Evolutionary conservation across 1,139 yeast species (phyloP), one percentile per base, ranked within the genome.

Genomic region (Suhomyces bribrorum): DNA sequence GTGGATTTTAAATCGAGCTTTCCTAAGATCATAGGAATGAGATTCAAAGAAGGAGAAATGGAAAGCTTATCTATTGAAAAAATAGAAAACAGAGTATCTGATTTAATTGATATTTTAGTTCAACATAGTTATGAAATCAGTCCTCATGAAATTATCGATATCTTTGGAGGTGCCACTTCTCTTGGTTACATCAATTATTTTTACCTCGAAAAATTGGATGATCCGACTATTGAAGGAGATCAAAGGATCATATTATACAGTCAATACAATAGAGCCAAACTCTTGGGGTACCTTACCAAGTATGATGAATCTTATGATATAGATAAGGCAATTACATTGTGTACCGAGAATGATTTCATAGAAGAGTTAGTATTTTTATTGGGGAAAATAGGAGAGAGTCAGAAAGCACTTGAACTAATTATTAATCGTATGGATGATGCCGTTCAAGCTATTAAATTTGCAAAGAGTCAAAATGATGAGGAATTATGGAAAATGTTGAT

Each of bases 321-420:
- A 29, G 86, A 81, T 35, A 53, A 58, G 24, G 96, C 96, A 0
- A 78, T 88, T 14, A 59, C 64, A 7, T 59, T 83, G 0, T 87
- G 96, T 52, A 81, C 81, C 42, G 43, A 59, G 8, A 69, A 73
- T 31, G 71, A 70, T 1, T 62, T 66, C 34, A 73, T 72, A 24
- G 80, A 83, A 33, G 97, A 90, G 54, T 68, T 88, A 34, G 95
- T 92, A 0, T 89, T 81, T 52, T 62, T 92, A 26, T 73, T 88
- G 46, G 95, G 96, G 6, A 81, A 81, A 52, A 82, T 86, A 22
- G 98, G 98, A 1, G 86, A 86, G 48, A 81, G 83, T 44, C 77
- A 75, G 47, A 75, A 78, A 43, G 97, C 97, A 0, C 64, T 92
- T 50, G 74, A 72, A 45, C 67, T 92, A 37, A 89, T 92, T 14